Conservation (phyloP, 2,329 filamentous ascomycete species). For the Penicillium sclerotiorum region DNA sequence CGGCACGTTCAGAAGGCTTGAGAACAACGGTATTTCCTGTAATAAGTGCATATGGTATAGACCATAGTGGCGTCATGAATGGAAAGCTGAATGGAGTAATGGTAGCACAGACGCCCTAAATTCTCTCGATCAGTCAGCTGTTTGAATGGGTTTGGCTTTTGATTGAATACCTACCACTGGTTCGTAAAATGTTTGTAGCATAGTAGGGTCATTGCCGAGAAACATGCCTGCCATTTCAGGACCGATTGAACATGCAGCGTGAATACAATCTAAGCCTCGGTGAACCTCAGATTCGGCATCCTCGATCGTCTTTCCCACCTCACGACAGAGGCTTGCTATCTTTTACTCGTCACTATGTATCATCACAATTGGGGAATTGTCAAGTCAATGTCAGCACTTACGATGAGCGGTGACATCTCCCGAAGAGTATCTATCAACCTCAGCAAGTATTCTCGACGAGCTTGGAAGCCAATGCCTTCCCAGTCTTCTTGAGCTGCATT, state of each 20-base stretch:
- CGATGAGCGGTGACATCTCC: conserved; percentile 16
- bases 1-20: conserved; percentile 66
- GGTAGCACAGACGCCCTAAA: conserved; percentile 61
- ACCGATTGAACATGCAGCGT: conserved; percentile 29
- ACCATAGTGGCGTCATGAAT: conserved; percentile 68
- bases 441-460: conserved; percentile 21
- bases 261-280: conserved; percentile 30
- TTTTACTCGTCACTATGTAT: not conserved
- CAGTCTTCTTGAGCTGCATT: conserved; percentile 26
- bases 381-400: no score
- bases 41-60: conserved; percentile 62
- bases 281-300: conserved; percentile 30
- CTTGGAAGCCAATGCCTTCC: conserved; percentile 20
- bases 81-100: conserved; percentile 55
- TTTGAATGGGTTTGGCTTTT: no score
- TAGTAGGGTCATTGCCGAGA: conserved; percentile 22
- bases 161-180: conserved; percentile 18
- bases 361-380: not conserved
- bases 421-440: conserved; percentile 21
- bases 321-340: conserved; percentile 21
- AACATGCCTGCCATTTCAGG: conserved; percentile 31
- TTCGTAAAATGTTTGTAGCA: conserved; percentile 25
- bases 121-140: not conserved
- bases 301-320: conserved; percentile 29
- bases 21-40: conserved; percentile 64